A percentile compares a stretch with the other conserved stretches of the same genome.
phyloP scores from a whole-genome alignment of 31 red algal genomes.

The Pterothamnion heteromorphum region DNA sequence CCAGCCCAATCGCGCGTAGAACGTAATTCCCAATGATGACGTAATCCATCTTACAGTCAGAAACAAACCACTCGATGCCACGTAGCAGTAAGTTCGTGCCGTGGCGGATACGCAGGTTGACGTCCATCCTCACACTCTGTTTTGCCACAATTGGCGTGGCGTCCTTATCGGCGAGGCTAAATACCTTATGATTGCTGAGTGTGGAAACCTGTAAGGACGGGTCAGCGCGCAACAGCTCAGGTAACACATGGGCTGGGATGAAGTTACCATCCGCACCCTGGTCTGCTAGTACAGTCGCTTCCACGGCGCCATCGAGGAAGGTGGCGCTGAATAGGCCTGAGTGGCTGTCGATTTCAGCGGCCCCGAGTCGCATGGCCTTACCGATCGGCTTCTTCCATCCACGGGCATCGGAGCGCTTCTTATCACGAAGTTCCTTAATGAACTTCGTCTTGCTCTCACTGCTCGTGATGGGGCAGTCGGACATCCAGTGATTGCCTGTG shows the following conservation, averaged over 20 bases:
- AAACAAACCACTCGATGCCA: too few species aligned
- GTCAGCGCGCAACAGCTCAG: background rate
- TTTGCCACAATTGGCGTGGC: too few species aligned
- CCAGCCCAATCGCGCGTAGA: background rate
- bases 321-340: slow-evolving; percentile 23
- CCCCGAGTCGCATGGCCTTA: background rate
- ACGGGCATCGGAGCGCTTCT: background rate
- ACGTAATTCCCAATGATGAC: background rate
- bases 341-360: background rate
- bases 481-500: slow-evolving; percentile 14
- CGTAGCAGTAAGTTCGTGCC: too few species aligned
- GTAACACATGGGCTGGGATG: slow-evolving; percentile 7
- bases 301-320: slow-evolving; percentile 47
- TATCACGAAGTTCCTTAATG: background rate
- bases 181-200: too few species aligned
- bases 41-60: too few species aligned
- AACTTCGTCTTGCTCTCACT: background rate
- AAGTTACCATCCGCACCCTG: slow-evolving; percentile 42
- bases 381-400: background rate
- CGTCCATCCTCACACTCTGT: too few species aligned
- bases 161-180: too few species aligned
- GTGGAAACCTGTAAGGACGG: background rate
- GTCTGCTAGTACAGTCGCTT: slow-evolving; percentile 38
- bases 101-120: too few species aligned
- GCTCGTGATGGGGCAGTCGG: background rate